These are phyloP conservation scores for Lasiosphaeria hispida DNA, from an alignment of 495 filamentous ascomycete species.

Conservation along the genomic window DNA sequence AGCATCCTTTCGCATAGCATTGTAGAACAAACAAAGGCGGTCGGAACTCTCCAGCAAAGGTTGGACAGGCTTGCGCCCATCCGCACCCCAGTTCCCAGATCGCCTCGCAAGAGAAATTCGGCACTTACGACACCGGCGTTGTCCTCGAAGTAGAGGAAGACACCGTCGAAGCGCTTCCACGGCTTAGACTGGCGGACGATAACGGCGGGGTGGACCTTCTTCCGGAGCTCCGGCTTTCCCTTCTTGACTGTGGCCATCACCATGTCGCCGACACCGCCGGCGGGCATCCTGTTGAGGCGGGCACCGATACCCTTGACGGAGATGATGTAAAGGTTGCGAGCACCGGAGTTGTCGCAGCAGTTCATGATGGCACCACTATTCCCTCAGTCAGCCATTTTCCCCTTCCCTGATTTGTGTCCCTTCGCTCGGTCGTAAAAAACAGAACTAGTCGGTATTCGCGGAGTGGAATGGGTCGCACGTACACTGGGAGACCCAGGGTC, in stretches of 20 bases:
- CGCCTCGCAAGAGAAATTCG: neutral
- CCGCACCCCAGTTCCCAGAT: neutral
- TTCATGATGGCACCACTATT: slow-evolving; percentile 91
- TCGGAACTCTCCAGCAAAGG: no score
- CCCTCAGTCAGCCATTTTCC: slow-evolving; percentile 23
- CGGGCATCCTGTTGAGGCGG: slow-evolving; percentile 95
- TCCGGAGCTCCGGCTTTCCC: slow-evolving; percentile 96
- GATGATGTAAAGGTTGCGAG: slow-evolving; percentile 99
- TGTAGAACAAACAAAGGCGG: no score
- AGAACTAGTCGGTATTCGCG: slow-evolving; percentile 4
- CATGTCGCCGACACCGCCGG: slow-evolving; percentile 98
- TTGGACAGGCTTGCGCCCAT: no score
- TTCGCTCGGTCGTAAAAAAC: neutral
- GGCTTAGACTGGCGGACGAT: slow-evolving; percentile 98
- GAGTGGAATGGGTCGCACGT: slow-evolving; percentile 50
- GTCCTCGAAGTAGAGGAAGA: slow-evolving; percentile 99
- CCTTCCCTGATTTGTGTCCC: neutral
- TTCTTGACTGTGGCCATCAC: slow-evolving; percentile 99
- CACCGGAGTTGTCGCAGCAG: slow-evolving; percentile 98
- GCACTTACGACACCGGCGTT: slow-evolving; percentile 93
- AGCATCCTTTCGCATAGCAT: neutral
- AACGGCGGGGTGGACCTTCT: slow-evolving; percentile 99
- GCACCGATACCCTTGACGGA: slow-evolving; percentile 99
- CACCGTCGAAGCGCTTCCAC: slow-evolving; percentile 94
- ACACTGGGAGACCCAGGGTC: slow-evolving; percentile 99